Evolutionary conservation across 306 rosid genomes (phyloP), one percentile per base, ranked within the genome.

Genomic region (Alnus glutinosa): DNA sequence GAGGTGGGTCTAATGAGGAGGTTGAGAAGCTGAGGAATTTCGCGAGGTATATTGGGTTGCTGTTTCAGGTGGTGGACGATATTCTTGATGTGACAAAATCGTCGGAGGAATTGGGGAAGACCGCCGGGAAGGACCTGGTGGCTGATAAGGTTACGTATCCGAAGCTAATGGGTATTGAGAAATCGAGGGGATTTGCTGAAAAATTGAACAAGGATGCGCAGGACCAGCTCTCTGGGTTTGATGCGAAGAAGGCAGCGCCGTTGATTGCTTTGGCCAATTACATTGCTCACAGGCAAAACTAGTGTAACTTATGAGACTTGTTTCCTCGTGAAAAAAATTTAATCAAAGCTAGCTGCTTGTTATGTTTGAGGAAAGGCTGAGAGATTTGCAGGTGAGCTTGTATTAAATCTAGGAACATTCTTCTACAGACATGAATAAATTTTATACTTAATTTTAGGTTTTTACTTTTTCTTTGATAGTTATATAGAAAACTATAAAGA

Each of bases 51-150:
- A 88, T 93, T 28, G 97, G 96, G 0, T 13, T 93, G 81, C 48
- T 93, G 86, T 90, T 89, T 81, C 97, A 93, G 78, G 96, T 93
- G 16, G 97, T 93, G 49, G 97, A 93, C 75, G 97, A 93, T 74
- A 90, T 93, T 63, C 92, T 93, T 2, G 97, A 93, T 77, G 89
- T 93, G 32, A 93, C 97, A 0, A 90, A 89, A 42, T 86, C 96
- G 2, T 93, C 97, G 0, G 71, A 86, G 78, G 96, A 93, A 47
- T 52, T 93, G 81, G 97, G 97, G 44, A 93, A 93, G 28, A 93
- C 97, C 0, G 97, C 97, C 0, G 97, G 97, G 80, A 93, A 93
- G 48, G 97, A 93, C 55, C 81, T 90, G 87, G 77, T 85, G 39
- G 94, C 96, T 13, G 92, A 90, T 81, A 93, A 93, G 78, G 89